phyloP scores from a whole-genome alignment of 192 early-diverging fungal species.

The Backusella tuberculispora region DNA sequence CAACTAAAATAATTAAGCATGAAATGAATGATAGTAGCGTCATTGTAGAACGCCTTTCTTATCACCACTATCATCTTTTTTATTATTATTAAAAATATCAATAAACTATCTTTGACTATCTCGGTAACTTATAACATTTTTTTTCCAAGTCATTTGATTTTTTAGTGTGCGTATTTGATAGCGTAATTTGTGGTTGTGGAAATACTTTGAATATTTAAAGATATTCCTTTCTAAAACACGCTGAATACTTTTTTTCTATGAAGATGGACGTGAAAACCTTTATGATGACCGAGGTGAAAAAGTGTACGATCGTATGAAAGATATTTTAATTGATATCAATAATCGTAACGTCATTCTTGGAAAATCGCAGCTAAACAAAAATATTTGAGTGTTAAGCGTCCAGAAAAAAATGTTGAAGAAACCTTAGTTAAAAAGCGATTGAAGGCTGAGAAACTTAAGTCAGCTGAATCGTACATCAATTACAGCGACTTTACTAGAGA shows the following conservation, averaged over 20 bases:
- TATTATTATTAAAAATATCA: no score
- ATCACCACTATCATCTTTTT: no score
- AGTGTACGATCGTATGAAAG: not conserved
- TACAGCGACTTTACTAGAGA: constrained; percentile 8
- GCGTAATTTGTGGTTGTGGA: no score
- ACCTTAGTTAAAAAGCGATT: not conserved
- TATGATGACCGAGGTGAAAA: not conserved
- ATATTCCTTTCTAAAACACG: no score
- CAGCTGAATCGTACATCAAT: not conserved
- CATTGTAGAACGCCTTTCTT: no score
- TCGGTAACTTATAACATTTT: no score
- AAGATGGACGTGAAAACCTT: not conserved
- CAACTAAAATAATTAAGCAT: no score
- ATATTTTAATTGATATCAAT: not conserved
- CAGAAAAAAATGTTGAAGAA: not conserved
- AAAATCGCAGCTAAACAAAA: not conserved
- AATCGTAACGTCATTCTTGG: not conserved
- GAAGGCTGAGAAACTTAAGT: not conserved
- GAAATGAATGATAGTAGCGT: no score
- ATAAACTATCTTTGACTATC: no score
- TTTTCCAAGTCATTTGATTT: no score
- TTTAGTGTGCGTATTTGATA: no score
- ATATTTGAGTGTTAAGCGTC: not conserved
- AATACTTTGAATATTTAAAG: no score
- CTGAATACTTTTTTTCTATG: not conserved